Base-by-base conservation (phyloP, 2,329 filamentous ascomycete species). In the Epichloe festucae region DNA sequence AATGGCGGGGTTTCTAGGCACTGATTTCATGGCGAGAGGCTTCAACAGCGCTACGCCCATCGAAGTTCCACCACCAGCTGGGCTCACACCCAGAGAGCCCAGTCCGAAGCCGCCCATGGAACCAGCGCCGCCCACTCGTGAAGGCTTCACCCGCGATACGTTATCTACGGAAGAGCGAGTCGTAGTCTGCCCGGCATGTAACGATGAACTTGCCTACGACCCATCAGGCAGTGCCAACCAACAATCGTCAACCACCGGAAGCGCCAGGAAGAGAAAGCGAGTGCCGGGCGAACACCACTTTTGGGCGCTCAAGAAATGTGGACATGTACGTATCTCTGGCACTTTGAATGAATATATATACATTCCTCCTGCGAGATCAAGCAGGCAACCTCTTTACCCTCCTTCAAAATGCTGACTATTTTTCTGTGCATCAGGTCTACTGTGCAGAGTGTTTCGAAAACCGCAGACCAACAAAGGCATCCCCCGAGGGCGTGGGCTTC, bases 231-330 rank as follows among this genome's bases (percentile, higher is more conserved):
- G 59, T 19, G 59, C 56, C 5, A 41, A 52, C 3, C 53, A 50
- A 42, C 38, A 58, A 55, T 36, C 49, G 57, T n/a, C 54, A 57
- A 14, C 53, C 54, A 3, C 27, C 11, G 52, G 57, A 0, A 21
- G 38, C 27, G 43, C 21, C 15, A 68, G 60, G 56, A 75, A 70
- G 40, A 69, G 70, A 46, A 81, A 76, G 60, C 59, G 65, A 36
- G 70, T 74, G 19, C 67, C 72, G 6, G 76, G 74, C 21, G 89
- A 95, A 67, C 83, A 87, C 62, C 86, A 95, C 60, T 91, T 97
- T 55, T 97, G 90, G 89, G 85, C 93, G 1, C 76, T 93, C 38
- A 95, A 90, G 67, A 77, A 77, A 49, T 98, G 93, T 65, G 93
- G 93, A 57, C 93, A 98, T 71, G 93, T 97, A 77, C 12, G 48